Conservation (phyloP, 2,329 filamentous ascomycete species). For the Kalaharituber pfeilii region DNA sequence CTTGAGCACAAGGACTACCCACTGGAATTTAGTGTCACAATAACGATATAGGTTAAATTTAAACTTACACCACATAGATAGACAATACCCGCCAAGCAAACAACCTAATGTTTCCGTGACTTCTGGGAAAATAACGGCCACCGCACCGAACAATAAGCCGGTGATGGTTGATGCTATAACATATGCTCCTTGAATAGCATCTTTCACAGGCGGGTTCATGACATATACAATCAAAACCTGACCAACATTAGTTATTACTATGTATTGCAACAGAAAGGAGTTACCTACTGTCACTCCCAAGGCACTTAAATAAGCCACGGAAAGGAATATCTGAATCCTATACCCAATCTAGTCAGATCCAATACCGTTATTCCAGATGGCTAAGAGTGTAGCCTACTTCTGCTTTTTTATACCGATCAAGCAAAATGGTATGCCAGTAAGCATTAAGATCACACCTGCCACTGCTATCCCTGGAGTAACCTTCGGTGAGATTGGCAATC, state of each 20-base stretch:
- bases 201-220: slow-evolving; percentile 58
- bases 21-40: background rate
- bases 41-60: slow-evolving; percentile 4
- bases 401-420: slow-evolving; percentile 69
- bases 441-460: slow-evolving; percentile 57
- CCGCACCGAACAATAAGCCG: slow-evolving; percentile 53
- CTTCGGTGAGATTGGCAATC: slow-evolving; percentile 51
- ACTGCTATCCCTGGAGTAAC: slow-evolving; percentile 71
- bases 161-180: slow-evolving; percentile 60
- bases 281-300: slow-evolving; percentile 46
- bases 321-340: slow-evolving; percentile 58
- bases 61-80: slow-evolving; percentile 58
- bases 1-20: slow-evolving; percentile 48
- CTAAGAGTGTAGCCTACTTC: slow-evolving; percentile 30
- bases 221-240: slow-evolving; percentile 65
- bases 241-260: background rate
- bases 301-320: slow-evolving; percentile 53
- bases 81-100: slow-evolving; percentile 66
- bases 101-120: slow-evolving; percentile 73
- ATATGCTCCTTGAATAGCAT: slow-evolving; percentile 70
- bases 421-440: slow-evolving; percentile 51
- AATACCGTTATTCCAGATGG: background rate
- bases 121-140: slow-evolving; percentile 64
- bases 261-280: background rate
- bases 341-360: background rate